Percentiles rank a stretch among this genome's conserved stretches.
These are phyloP conservation scores for Penicillium sp. DNA, from an alignment of 2,329 filamentous ascomycete species.

Conservation along the genomic window DNA sequence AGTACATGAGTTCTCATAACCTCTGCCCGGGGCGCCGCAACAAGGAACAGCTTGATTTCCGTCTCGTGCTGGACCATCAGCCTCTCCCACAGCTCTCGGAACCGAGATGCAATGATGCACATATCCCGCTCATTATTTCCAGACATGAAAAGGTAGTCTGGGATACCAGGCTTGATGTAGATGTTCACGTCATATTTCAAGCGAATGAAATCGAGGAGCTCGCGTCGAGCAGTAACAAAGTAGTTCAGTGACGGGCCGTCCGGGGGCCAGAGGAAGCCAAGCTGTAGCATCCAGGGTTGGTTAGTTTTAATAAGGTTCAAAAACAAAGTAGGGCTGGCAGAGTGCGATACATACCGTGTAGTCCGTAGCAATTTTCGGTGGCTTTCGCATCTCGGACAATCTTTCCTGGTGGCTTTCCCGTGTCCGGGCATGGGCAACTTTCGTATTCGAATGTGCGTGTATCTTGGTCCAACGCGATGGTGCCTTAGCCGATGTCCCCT, in stretches of 20 bases:
- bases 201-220: constrained; percentile 41
- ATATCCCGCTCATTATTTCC: constrained; percentile 27
- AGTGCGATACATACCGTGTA: not conserved
- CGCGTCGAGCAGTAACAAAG: constrained; percentile 35
- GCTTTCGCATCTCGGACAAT: not conserved
- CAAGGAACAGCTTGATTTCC: constrained; percentile 29
- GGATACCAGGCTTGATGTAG: constrained; percentile 26
- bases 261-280: constrained; percentile 33
- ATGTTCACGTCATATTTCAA: constrained; percentile 35
- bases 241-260: constrained; percentile 36
- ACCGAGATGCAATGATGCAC: constrained; percentile 29
- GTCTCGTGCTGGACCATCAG: constrained; percentile 22
- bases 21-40: constrained; percentile 22
- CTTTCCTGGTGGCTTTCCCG: not conserved
- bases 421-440: not conserved
- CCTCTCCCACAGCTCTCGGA: constrained; percentile 26
- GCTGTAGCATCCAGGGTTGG: not conserved
- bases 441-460: not conserved
- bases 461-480: not conserved
- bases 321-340: not conserved
- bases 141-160: constrained; percentile 26
- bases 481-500: too few species aligned
- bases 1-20: constrained; percentile 20
- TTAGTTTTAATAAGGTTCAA: not conserved
- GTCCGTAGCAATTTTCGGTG: not conserved